A percentile compares a stretch with the other conserved stretches of the same genome.
Evolutionary conservation across 73 alveolate species (phyloP).

Genomic region (Paramecium caudatum): DNA sequence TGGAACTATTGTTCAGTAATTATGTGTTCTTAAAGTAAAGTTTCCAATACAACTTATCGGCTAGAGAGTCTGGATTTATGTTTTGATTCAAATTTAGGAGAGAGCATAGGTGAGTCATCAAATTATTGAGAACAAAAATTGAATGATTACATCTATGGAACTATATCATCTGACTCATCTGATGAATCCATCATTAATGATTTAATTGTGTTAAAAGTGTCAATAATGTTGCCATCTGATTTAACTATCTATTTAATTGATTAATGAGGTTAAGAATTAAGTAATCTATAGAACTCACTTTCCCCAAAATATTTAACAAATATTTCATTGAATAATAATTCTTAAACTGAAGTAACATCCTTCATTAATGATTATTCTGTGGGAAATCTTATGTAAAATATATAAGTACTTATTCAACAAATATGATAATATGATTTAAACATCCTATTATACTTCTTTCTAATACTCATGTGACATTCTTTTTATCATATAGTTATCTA

Average conservation of each 20-base stretch:
- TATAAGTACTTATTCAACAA: not conserved
- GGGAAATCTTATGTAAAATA: slow-evolving; percentile 5
- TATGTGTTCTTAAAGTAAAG: slow-evolving; percentile 24
- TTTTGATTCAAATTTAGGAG: not conserved
- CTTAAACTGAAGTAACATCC: not conserved
- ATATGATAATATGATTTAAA: not conserved
- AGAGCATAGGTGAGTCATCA: slow-evolving; percentile 47
- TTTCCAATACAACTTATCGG: slow-evolving; percentile 59
- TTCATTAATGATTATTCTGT: not conserved
- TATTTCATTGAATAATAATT: not conserved
- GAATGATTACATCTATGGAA: not conserved
- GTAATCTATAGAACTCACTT: not conserved
- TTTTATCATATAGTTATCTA: slow-evolving; percentile 11
- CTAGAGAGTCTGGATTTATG: slow-evolving; percentile 43
- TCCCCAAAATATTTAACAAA: slow-evolving; percentile 58
- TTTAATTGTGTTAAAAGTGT: slow-evolving; percentile 53
- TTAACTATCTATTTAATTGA: no score
- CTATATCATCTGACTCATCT: slow-evolving; percentile 36
- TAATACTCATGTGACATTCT: not conserved
- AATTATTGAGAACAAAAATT: not conserved
- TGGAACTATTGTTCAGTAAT: not conserved
- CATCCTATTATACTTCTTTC: not conserved
- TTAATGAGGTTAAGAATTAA: slow-evolving; percentile 36
- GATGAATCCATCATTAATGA: slow-evolving; percentile 36
- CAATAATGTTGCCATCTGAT: no score